Percentiles rank a stretch among this genome's conserved stretches.
phyloP scores from a whole-genome alignment of 768 basidiomycete genomes.

The Scleroderma citrinum region DNA sequence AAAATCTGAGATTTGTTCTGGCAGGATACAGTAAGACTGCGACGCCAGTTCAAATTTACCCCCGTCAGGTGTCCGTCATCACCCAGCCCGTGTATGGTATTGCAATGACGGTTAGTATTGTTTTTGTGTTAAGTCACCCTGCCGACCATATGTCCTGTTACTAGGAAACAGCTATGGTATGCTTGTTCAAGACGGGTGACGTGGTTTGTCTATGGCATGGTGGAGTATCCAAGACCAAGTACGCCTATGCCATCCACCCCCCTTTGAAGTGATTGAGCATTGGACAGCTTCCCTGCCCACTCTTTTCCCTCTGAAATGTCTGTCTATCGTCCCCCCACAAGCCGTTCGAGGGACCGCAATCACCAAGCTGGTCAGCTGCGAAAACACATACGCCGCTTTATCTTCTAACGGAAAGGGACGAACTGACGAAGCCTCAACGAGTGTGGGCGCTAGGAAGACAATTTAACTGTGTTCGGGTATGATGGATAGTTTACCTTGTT shows the following conservation, averaged over 20 bases:
- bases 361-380: constrained; percentile 72
- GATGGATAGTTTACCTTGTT: no score
- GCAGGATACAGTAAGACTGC: constrained; percentile 72
- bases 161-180: constrained; percentile 79
- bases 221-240: constrained; percentile 69
- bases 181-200: constrained; percentile 71
- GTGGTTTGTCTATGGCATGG: constrained; percentile 83
- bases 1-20: neutral
- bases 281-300: constrained; percentile 63
- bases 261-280: neutral
- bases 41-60: constrained; percentile 69
- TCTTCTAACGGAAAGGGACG: constrained; percentile 60
- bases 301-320: constrained; percentile 70
- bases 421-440: constrained; percentile 70
- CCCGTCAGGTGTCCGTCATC: constrained; percentile 77
- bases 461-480: constrained; percentile 74
- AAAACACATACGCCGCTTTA: constrained; percentile 76
- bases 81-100: constrained; percentile 64
- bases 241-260: constrained; percentile 13
- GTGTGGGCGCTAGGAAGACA: constrained; percentile 87
- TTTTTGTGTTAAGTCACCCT: neutral
- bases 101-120: constrained; percentile 58
- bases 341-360: constrained; percentile 66
- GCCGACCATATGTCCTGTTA: neutral
- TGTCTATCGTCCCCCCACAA: constrained; percentile 79